Conservation (phyloP, 495 filamentous ascomycete genomes). For the Pseudevernia furfuracea region DNA sequence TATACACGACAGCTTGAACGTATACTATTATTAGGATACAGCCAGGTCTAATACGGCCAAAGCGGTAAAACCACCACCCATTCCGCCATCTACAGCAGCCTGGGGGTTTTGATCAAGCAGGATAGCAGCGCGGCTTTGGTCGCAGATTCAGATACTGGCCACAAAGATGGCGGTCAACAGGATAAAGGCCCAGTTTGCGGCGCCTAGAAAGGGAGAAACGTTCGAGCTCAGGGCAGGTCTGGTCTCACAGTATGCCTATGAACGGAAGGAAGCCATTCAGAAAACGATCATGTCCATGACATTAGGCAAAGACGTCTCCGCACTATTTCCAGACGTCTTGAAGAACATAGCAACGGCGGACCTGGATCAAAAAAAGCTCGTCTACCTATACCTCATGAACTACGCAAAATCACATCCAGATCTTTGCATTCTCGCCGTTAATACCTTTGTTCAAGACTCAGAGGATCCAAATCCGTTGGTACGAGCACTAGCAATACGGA, state of each 20-base stretch:
- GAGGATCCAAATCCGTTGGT: slow-evolving; percentile 98
- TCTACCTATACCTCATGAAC: slow-evolving; percentile 99
- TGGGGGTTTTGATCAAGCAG: slow-evolving; percentile 10
- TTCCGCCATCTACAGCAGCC: slow-evolving; percentile 5
- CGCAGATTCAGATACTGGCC: slow-evolving; percentile 38
- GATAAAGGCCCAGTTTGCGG: slow-evolving; percentile 86
- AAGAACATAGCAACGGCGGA: slow-evolving; percentile 97
- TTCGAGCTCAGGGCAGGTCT: slow-evolving; percentile 95
- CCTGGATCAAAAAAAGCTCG: slow-evolving; percentile 98
- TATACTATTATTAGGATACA: neutral
- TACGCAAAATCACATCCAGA: slow-evolving; percentile 99
- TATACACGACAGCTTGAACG: neutral
- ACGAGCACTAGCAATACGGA: slow-evolving; percentile 87
- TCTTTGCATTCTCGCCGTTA: slow-evolving; percentile 97
- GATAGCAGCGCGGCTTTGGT: slow-evolving; percentile 44
- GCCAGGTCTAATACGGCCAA: neutral
- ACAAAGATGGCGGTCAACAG: slow-evolving; percentile 83
- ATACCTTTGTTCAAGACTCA: slow-evolving; percentile 98
- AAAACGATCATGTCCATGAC: slow-evolving; percentile 99
- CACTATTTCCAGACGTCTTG: slow-evolving; percentile 93
- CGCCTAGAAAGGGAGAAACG: slow-evolving; percentile 93
- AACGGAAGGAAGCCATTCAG: slow-evolving; percentile 97
- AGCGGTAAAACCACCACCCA: neutral
- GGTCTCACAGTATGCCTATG: slow-evolving; percentile 98
- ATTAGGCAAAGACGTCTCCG: slow-evolving; percentile 94